phyloP scores from a whole-genome alignment of 495 filamentous ascomycete genomes.

The Aspergillus saccharolyticus region DNA sequence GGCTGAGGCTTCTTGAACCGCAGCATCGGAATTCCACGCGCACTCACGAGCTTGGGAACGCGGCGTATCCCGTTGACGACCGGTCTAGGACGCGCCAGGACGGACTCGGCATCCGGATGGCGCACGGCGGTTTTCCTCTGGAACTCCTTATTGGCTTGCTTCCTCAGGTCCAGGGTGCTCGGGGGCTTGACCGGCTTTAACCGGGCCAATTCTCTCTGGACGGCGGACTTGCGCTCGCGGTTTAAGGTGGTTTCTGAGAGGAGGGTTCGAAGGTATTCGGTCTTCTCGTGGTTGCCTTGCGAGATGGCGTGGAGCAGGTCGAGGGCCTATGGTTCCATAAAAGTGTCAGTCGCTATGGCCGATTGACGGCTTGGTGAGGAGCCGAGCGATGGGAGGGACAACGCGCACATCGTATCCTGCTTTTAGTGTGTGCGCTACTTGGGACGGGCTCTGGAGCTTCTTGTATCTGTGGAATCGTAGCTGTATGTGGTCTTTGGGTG shows the following conservation, averaged over 20 bases:
- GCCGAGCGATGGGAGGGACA: no score
- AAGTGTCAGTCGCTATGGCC: conserved; percentile 17
- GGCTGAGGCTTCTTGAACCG: conserved; percentile 68
- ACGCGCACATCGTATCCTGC: conserved; percentile 60
- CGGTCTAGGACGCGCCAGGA: conserved; percentile 41
- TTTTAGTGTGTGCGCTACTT: conserved; percentile 50
- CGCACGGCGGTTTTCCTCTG: conserved; percentile 27
- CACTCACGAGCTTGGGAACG: conserved; percentile 56
- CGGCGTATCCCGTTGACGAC: conserved; percentile 48
- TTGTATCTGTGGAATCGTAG: conserved; percentile 56
- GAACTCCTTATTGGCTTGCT: conserved; percentile 22
- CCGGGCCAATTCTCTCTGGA: conserved; percentile 18
- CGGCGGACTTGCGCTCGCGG: conserved; percentile 17
- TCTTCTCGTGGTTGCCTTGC: conserved; percentile 24
- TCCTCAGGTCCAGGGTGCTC: conserved; percentile 22
- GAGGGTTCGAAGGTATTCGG: conserved; percentile 21
- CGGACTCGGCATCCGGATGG: conserved; percentile 37
- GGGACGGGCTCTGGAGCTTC: conserved; percentile 48
- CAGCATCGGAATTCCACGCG: conserved; percentile 61
- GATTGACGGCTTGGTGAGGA: not conserved
- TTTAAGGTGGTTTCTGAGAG: conserved; percentile 18
- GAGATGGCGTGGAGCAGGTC: conserved; percentile 38
- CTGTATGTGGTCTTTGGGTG: conserved; percentile 43
- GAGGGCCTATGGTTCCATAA: conserved; percentile 24
- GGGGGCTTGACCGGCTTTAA: conserved; percentile 14